Percentiles rank a stretch among this genome's conserved stretches.
phyloP scores from a whole-genome alignment of 2,329 filamentous ascomycete species.

The Coleophoma crateriformis region DNA sequence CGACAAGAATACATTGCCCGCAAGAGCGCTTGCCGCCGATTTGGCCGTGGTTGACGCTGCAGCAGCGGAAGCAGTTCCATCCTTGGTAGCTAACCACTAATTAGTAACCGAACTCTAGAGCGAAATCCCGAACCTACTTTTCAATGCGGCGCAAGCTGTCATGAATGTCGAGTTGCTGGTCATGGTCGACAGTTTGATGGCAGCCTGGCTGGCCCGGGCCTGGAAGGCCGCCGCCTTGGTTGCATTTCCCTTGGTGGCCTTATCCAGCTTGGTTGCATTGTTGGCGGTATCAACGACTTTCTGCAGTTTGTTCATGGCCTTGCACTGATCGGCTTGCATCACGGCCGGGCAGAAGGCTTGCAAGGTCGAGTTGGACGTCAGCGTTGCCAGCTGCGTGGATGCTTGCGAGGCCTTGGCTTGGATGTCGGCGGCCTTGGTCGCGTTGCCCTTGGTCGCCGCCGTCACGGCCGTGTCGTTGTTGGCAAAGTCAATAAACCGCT shows the following conservation, averaged over 20 bases:
- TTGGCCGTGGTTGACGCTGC: neutral
- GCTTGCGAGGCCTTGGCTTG: slow-evolving; percentile 25
- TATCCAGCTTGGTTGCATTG: slow-evolving; percentile 21
- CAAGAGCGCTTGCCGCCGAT: too few relatives aligned
- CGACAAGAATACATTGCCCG: too few relatives aligned
- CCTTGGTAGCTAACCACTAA: neutral
- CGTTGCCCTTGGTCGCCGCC: slow-evolving; percentile 23
- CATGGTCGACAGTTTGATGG: slow-evolving; percentile 21
- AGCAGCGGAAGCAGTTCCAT: neutral
- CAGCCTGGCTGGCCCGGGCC: slow-evolving; percentile 18
- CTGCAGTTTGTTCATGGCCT: slow-evolving; percentile 16
- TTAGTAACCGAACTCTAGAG: neutral
- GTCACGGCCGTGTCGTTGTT: slow-evolving; percentile 26
- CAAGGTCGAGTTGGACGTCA: slow-evolving; percentile 28
- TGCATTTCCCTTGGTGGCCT: slow-evolving; percentile 26
- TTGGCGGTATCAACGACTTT: slow-evolving; percentile 16
- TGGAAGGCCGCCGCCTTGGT: slow-evolving; percentile 27
- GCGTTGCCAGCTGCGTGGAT: slow-evolving; percentile 18
- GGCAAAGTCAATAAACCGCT: slow-evolving; percentile 20
- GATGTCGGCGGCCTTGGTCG: slow-evolving; percentile 25
- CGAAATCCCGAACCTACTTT: neutral
- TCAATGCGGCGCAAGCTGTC: neutral
- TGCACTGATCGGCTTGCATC: slow-evolving; percentile 21
- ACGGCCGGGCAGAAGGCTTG: slow-evolving; percentile 23
- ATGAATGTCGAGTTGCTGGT: slow-evolving; percentile 24